Evolutionary conservation across 164 flowering plant species (phyloP), one percentile per base, ranked within the genome.

Genomic region (Chimonanthus praecox): DNA sequence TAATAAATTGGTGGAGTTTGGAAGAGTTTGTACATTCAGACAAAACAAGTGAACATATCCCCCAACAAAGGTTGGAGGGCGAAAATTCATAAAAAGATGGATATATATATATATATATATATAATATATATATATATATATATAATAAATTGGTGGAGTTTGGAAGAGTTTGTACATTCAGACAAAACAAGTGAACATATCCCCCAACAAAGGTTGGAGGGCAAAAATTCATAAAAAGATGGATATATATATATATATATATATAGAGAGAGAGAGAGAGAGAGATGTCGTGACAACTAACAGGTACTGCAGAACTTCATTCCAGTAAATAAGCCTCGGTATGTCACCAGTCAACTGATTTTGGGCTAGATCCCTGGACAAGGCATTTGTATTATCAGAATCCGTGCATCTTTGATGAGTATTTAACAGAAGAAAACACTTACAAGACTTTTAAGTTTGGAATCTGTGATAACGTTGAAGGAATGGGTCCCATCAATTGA

Each of bases 271-370:
- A 33, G 33, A 33, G 33, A 33, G 33, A 33, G 33, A 33, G 33
- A 33, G 33, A 33, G 33, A 33, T 15, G 46, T 58, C 20, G 15
- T 47, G 13, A 4, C 11, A 6, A 45, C 74, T 76, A 50, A 76
- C 78, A 76, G 67, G 50, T 64, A 76, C 73, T 94, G 99, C 67
- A 96, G 79, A 75, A 94, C 97, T 84, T 96, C 98, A 80, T 92
- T 94, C 98, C 99, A 92, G 73, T 92, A 96, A 70, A 96, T 85
- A 33, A 96, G 95, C 79, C 97, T 87, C 0, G 99, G 99, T 72
- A 96, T 94, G 73, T 96, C 99, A 3, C 99, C 97, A 75, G 85
- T 86, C 72, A 96, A 80, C 65, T 80, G 83, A 79, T 96, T 96
- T 70, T 86, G 95, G 2, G 99, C 99, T 67, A 96, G 80, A 77